Evolutionary conservation across 768 basidiomycete genomes (phyloP), one percentile per base, ranked within the genome.

Genomic region (Strobilomyces dryophilus): DNA sequence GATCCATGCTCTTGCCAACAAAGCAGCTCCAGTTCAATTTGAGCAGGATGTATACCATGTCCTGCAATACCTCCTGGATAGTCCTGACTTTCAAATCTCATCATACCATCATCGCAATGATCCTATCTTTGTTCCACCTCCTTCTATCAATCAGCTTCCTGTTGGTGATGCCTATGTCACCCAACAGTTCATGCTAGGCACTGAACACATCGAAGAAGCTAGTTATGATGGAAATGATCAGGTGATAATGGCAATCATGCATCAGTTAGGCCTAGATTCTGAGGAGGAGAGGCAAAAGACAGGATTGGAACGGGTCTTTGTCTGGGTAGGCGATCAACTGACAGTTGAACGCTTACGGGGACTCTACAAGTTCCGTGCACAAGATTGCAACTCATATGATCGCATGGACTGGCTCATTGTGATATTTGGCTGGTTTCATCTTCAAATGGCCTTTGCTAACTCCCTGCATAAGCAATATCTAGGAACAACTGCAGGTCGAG

Each of bases 341-440:
- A 79, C 73, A 0, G 61, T 69, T 0, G 70, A 68, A 6, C 63
- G 71, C 1, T 58, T 73, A 1, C 18, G 68, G 8, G 71, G 71
- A 0, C 61, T 79, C 24, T 73, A 63, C 46, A 63, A 64, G 14
- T 75, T 61, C 43, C 65, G 64, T 0, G 54, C 61, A 0, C 63
- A 73, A n/a, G 78, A 79, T 49, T 39, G 54, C 8, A 79, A 73
- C 34, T 67, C 70, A 0, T 74, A 65, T 55, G 71, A 77, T 10
- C 61, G 72, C 0, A 55, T 76, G 0, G 72, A 76, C 43, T 76
- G 61, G 56, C 51, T 72, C 5, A 40, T 72, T 1, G 45, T 60
- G 1, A 47, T 62, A 0, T 72, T 73, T 41, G 72, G 76, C 0
- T 79, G 74, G 74, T 67, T 79, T 15, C 76, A 79, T 50, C 53